A percentile compares a stretch with the other conserved stretches of the same genome.
Conservation (phyloP, 2,329 filamentous ascomycete genomes). For the Nigrospora osmanthi region DNA sequence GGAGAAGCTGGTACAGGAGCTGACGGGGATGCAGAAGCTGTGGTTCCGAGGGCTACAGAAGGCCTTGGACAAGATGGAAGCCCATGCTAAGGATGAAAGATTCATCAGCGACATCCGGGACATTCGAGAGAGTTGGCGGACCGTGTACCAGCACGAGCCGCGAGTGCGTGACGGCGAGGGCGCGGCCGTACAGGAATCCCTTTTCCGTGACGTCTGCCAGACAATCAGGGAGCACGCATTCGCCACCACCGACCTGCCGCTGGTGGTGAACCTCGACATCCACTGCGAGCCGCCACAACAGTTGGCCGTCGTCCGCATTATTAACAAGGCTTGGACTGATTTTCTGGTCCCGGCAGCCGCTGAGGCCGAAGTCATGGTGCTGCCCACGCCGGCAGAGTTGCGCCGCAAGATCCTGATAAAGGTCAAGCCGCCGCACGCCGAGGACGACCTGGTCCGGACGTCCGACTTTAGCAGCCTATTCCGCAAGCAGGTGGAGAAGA, state of each 20-base stretch:
- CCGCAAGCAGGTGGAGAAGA: slow-evolving; percentile 22
- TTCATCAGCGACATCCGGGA: background rate
- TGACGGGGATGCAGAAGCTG: too few relatives aligned
- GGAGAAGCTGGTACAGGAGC: too few relatives aligned
- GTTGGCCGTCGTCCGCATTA: slow-evolving; percentile 83
- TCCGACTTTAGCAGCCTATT: background rate
- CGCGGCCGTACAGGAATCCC: slow-evolving; percentile 63
- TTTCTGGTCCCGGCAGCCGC: slow-evolving; percentile 51
- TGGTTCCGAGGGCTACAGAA: too few relatives aligned
- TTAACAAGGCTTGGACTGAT: slow-evolving; percentile 71
- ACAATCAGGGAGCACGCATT: slow-evolving; percentile 78
- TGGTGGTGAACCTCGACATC: slow-evolving; percentile 91
- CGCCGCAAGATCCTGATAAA: slow-evolving; percentile 76
- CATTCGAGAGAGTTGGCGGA: background rate
- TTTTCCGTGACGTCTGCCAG: slow-evolving; percentile 77
- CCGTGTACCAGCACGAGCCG: background rate
- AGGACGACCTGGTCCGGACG: slow-evolving; percentile 14
- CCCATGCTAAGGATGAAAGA: background rate
- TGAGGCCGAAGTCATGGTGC: slow-evolving; percentile 29
- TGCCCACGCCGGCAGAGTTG: slow-evolving; percentile 64
- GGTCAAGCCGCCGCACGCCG: slow-evolving; percentile 50
- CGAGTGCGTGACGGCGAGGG: background rate
- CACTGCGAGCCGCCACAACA: slow-evolving; percentile 78
- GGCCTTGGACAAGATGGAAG: too few relatives aligned
- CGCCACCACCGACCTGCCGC: slow-evolving; percentile 62